A percentile compares a stretch with the other conserved stretches of the same genome.
phyloP scores from a whole-genome alignment of 257 asterid genomes.

The Jaltomata sinuosa region DNA sequence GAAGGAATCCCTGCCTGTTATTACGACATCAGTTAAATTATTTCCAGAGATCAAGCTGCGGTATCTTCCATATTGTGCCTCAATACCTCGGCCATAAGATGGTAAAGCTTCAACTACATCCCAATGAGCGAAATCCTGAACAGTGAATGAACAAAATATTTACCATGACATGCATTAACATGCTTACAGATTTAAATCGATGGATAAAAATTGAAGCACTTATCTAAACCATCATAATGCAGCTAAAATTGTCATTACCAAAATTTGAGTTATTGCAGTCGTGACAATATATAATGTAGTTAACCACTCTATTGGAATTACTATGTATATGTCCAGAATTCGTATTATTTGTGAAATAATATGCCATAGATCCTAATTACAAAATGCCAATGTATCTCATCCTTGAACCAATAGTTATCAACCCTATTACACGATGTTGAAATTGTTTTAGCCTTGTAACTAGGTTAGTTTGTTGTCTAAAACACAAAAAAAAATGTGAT shows the following conservation, averaged over 20 bases:
- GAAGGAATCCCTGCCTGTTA: slow-evolving; percentile 27
- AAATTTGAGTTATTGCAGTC: not conserved
- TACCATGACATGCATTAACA: not conserved
- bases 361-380: not conserved
- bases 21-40: slow-evolving; percentile 35
- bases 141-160: not conserved
- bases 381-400: not conserved
- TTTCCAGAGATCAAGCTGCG: slow-evolving; percentile 35
- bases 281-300: not conserved
- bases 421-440: not conserved
- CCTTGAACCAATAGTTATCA: not conserved
- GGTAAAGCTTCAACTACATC: slow-evolving; percentile 35
- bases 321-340: not conserved
- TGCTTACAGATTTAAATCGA: not conserved
- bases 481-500: not conserved
- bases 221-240: not conserved
- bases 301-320: not conserved
- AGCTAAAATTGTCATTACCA: not conserved
- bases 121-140: slow-evolving; percentile 31
- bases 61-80: slow-evolving; percentile 29
- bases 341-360: not conserved
- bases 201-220: not conserved
- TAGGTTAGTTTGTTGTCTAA: not conserved
- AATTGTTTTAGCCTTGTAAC: not conserved
- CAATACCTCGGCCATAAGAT: slow-evolving; percentile 42